Evolutionary conservation across 306 rosid species (phyloP), one percentile per base, ranked within the genome.

Genomic region (Trifolium dubium): DNA sequence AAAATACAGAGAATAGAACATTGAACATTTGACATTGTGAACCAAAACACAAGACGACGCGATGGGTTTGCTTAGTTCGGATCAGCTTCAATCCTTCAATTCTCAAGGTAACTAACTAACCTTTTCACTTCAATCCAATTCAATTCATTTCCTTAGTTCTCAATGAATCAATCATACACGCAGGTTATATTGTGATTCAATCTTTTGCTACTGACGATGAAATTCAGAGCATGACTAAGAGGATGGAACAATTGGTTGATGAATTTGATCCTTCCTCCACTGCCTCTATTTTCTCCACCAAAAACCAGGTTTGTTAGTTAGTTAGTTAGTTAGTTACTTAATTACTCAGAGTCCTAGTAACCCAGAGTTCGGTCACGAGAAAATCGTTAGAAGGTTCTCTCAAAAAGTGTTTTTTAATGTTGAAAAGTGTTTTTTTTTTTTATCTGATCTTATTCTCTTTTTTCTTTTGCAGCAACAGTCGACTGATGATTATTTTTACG

Each of bases 271-370:
- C 77, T 85, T 85, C 96, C 23, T 65, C 90, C 83, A 86, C 94
- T 73, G 77, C 87, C 83, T 91, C 98, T 40, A 82, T 91, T 80
- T 94, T 91, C 92, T 94, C 97, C 55, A 87, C 97, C 61, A 90
- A 85, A 74, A 94, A 94, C 76, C 96, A 94, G 91, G 97, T 93
- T 23, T 5, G 6, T 53, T 53, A 54, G 2, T 54, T 60, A 13
- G 6, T 60, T 31, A 0, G 4, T 46, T 31, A 2, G 23, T 23
- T 23, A 23, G 23, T 23, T 23, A 23, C 1, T 23, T 23, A 23
- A 1, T 23, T 23, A 23, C 1, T 23, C 1, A 23, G 23, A 5
- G 34, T 5, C 34, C 3, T 35, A 31, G 0, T 59, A 18, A 18
- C 2, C 35, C 1, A 5, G 8, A 35, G 0, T 35, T 35, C 39